A percentile compares a stretch with the other conserved stretches of the same genome.
These are phyloP conservation scores for Gautieria morchelliformis DNA, from an alignment of 768 basidiomycete genomes.

Conservation along the genomic window DNA sequence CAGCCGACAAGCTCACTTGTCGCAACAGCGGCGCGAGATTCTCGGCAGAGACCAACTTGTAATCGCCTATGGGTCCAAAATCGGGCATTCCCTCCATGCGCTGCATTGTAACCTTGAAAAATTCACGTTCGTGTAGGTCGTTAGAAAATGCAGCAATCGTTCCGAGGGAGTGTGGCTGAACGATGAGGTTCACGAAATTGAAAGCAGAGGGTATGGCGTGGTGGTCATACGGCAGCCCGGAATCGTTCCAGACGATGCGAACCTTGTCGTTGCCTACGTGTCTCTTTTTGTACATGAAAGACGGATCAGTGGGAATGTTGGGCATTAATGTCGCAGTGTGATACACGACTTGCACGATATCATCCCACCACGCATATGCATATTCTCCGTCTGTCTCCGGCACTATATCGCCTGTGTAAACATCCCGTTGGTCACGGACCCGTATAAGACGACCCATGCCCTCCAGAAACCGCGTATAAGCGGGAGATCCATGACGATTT, in stretches of 20 bases:
- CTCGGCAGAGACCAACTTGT: conserved; percentile 88
- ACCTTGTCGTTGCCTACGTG: conserved; percentile 97
- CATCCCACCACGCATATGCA: conserved; percentile 99
- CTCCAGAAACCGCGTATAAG: conserved; percentile 88
- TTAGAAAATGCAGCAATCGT: conserved; percentile 80
- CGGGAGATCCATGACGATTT: conserved; percentile 89
- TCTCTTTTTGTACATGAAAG: conserved; percentile 78
- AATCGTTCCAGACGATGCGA: conserved; percentile 97
- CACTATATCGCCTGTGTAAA: conserved; percentile 88
- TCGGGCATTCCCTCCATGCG: conserved; percentile 85
- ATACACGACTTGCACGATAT: conserved; percentile 89
- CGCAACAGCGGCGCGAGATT: conserved; percentile 81
- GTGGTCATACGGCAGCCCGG: conserved; percentile 79
- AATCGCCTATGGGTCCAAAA: conserved; percentile 85
- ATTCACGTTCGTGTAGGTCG: conserved; percentile 82
- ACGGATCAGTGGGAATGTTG: conserved; percentile 53
- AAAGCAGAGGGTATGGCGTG: conserved; percentile 90
- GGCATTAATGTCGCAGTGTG: conserved; percentile 99
- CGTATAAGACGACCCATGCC: conserved; percentile 83
- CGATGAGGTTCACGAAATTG: conserved; percentile 95
- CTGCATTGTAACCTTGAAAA: conserved; percentile 92
- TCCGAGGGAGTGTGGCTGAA: conserved; percentile 85
- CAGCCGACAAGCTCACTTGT: conserved; percentile 77
- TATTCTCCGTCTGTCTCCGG: conserved; percentile 92
- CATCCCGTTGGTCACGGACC: conserved; percentile 80